Conservation (phyloP, 345 rosid genomes). For the Mallotus nudiflorus region DNA sequence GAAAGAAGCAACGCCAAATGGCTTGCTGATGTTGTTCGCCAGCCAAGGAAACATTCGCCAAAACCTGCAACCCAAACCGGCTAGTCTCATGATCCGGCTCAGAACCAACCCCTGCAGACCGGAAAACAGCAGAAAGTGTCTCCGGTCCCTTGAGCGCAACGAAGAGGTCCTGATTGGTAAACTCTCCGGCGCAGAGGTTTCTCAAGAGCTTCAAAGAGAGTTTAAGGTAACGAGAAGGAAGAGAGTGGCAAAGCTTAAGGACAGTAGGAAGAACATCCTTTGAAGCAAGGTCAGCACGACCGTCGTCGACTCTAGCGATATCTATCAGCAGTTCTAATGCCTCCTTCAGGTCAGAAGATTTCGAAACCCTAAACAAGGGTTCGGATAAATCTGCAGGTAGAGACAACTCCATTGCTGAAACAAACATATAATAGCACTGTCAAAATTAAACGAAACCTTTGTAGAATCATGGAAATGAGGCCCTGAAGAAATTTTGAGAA, state of each 20-base stretch:
- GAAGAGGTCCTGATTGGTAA: slow-evolving; percentile 54
- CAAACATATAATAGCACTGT: background rate
- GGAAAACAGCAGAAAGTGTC: slow-evolving; percentile 32
- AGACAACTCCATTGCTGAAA: background rate
- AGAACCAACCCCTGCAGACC: slow-evolving; percentile 21
- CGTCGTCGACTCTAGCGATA: slow-evolving; percentile 43
- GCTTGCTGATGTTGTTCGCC: slow-evolving; percentile 60
- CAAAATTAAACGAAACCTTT: too few relatives aligned
- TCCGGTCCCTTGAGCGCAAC: slow-evolving; percentile 45
- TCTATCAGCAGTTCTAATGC: slow-evolving; percentile 52
- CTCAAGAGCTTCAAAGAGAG: slow-evolving; percentile 63
- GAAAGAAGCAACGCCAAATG: slow-evolving; percentile 58
- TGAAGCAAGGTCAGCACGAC: slow-evolving; percentile 65
- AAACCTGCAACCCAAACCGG: slow-evolving; percentile 56
- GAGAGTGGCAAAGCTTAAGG: slow-evolving; percentile 43
- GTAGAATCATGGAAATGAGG: too few relatives aligned
- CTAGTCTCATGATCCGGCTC: slow-evolving; percentile 42
- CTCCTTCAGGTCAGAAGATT: slow-evolving; percentile 38
- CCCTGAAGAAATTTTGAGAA: too few relatives aligned
- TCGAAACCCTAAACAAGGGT: slow-evolving; percentile 45
- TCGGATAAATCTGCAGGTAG: slow-evolving; percentile 21
- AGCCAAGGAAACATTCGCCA: slow-evolving; percentile 67
- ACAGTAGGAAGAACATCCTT: slow-evolving; percentile 42
- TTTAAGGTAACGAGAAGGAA: slow-evolving; percentile 30
- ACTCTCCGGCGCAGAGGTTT: slow-evolving; percentile 76